A percentile compares a stretch with the other conserved stretches of the same genome.
phyloP scores from a whole-genome alignment of 1,139 yeast species.

The Candida tropicalis region DNA sequence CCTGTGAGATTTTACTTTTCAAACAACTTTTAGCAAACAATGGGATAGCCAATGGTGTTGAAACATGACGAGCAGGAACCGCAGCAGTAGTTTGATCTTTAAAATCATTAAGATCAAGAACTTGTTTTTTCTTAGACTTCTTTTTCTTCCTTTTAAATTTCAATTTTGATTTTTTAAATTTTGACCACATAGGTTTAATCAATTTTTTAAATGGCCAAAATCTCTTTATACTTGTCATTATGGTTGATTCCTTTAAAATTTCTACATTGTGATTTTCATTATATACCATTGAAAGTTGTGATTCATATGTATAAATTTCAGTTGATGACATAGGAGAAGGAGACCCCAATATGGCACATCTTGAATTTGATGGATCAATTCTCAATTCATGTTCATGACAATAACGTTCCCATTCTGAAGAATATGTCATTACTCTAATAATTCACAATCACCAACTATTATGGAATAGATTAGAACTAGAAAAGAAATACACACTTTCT shows the following conservation, averaged over 20 bases:
- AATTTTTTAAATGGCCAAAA: constrained; percentile 1
- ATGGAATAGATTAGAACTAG: no score
- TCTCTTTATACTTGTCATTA: background rate
- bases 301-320: background rate
- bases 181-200: background rate
- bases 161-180: background rate
- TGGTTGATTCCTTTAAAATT: background rate
- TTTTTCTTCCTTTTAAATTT: background rate
- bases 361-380: constrained; percentile 1
- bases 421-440: no score
- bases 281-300: background rate
- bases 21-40: constrained; percentile 4
- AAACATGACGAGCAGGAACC: constrained; percentile 13
- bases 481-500: no score
- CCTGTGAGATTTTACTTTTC: background rate
- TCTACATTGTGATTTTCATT: background rate
- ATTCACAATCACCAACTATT: no score
- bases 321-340: background rate
- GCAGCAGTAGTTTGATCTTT: background rate
- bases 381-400: background rate
- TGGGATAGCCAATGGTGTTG: constrained; percentile 9
- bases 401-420: background rate
- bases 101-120: background rate
- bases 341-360: constrained; percentile 4
- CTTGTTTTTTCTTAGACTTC: background rate